Percentiles rank a stretch among this genome's conserved stretches.
phyloP scores from a whole-genome alignment of 306 rosid genomes.

The Pueraria montana region DNA sequence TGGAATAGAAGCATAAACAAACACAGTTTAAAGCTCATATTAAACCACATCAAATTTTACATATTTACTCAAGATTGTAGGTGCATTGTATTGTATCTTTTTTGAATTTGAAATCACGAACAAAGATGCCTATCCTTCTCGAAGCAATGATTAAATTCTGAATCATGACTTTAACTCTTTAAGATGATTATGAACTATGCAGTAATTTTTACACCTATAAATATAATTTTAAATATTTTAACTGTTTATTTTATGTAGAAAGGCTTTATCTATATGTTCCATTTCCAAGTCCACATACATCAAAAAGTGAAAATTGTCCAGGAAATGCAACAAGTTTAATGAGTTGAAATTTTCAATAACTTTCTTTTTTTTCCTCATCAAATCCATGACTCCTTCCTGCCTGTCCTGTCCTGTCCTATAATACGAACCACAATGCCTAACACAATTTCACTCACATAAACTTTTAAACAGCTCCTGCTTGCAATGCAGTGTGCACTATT shows the following conservation, averaged over 20 bases:
- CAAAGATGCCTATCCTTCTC: background rate
- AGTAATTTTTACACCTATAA: constrained; percentile 7
- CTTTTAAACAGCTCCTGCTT: background rate
- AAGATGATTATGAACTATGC: background rate
- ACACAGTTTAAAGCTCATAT: background rate
- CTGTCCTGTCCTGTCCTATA: background rate
- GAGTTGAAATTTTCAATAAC: background rate
- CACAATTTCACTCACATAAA: constrained; percentile 6
- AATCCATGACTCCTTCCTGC: background rate
- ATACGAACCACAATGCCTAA: background rate
- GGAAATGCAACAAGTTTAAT: background rate
- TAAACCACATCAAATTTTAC: constrained; percentile 6
- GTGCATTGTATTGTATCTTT: constrained; percentile 3
- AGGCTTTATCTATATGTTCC: background rate
- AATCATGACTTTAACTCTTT: background rate
- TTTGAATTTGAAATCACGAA: background rate
- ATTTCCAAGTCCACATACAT: constrained; percentile 2
- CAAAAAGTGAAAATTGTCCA: background rate
- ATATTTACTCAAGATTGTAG: constrained; percentile 1
- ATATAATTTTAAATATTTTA: background rate
- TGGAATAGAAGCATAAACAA: constrained; percentile 32
- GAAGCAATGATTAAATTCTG: constrained; percentile 5
- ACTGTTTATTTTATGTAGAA: constrained; percentile 8
- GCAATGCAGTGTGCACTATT: background rate
- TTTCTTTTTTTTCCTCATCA: background rate